Conservation (phyloP, 2,329 filamentous ascomycete genomes). For the Neofusicoccum kwambonambiense region DNA sequence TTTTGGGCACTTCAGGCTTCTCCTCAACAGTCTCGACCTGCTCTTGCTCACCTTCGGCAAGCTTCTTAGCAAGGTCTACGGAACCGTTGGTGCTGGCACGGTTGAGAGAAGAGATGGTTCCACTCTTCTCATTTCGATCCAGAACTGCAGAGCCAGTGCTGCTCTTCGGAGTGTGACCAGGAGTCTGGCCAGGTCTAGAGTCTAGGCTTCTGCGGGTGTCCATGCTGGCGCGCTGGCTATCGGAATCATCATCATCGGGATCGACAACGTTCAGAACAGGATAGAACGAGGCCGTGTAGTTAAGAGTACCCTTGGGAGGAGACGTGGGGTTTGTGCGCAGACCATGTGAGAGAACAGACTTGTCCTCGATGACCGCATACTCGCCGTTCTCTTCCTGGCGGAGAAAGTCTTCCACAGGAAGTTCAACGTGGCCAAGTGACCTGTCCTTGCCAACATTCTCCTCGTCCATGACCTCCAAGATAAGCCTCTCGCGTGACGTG, state of each 20-base stretch:
- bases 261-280: conserved; percentile 85
- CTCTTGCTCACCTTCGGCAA: conserved; percentile 48
- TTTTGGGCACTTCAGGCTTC: conserved; percentile 66
- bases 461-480: conserved; percentile 93
- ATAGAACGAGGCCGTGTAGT: conserved; percentile 85
- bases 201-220: conserved; percentile 22
- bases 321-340: conserved; percentile 73
- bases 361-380: conserved; percentile 75
- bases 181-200: conserved; percentile 16
- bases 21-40: conserved; percentile 49
- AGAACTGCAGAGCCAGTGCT: conserved; percentile 5
- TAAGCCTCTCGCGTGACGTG: conserved; percentile 76
- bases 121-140: conserved; percentile 32
- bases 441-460: conserved; percentile 91
- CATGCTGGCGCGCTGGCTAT: conserved; percentile 20
- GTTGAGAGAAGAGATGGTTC: conserved; percentile 43
- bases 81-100: conserved; percentile 34
- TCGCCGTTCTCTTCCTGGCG: conserved; percentile 75
- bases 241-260: conserved; percentile 70
- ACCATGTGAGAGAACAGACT: conserved; percentile 63
- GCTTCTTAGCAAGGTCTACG: conserved; percentile 43
- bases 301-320: conserved; percentile 73
- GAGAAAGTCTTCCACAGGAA: conserved; percentile 77
- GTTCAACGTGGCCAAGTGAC: conserved; percentile 76
- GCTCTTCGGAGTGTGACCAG: conserved; percentile 19